Evolutionary conservation across 2,329 filamentous ascomycete species (phyloP), one percentile per base, ranked within the genome.

Genomic region (Fusarium virguliforme): DNA sequence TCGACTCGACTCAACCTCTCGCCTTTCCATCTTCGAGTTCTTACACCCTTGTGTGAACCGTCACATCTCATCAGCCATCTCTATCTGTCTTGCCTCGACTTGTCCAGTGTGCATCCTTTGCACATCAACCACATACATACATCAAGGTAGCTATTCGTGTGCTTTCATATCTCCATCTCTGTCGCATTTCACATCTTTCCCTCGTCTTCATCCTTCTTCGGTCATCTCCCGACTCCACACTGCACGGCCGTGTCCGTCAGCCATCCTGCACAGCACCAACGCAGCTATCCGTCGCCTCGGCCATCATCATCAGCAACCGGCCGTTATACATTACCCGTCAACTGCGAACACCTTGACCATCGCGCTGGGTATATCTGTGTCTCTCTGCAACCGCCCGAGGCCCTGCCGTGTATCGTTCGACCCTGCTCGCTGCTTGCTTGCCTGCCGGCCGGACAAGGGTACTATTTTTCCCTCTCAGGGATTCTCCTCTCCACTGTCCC

Each of bases 381-480:
- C 48, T 51, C 46, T 67, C 43, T 51, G 46, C 43, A 48, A 46
- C 32, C 65, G 62, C 34, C 68, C 62, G 57, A 58, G 22, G 35
- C 41, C 59, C 65, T 63, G 34, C 58, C 51, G 56, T 58, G 54
- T 62, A 54, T 67, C 60, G 51, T 62, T 67, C 65, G 73, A 72
- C 64, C 43, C 60, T 65, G 43, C 56, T 38, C 18, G 18, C 18
- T 61, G 37, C 51, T 53, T 28, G 15, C 41, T 35, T 28, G 22
- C 43, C 15, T 41, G 40, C 56, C 60, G 56, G 54, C 64, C 62
- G 50, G 56, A 34, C 60, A 43, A 56, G 43, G 58, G 67, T 70
- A 54, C 54, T 64, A 51, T 41, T 64, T 55, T 41, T 60, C 40
- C 60, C 51, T 38, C 58, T 30, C 67, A 50, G 56, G 70, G 60